Evolutionary conservation across 2,329 filamentous ascomycete species (phyloP), one percentile per base, ranked within the genome.

Genomic region (Cercospora sp.): DNA sequence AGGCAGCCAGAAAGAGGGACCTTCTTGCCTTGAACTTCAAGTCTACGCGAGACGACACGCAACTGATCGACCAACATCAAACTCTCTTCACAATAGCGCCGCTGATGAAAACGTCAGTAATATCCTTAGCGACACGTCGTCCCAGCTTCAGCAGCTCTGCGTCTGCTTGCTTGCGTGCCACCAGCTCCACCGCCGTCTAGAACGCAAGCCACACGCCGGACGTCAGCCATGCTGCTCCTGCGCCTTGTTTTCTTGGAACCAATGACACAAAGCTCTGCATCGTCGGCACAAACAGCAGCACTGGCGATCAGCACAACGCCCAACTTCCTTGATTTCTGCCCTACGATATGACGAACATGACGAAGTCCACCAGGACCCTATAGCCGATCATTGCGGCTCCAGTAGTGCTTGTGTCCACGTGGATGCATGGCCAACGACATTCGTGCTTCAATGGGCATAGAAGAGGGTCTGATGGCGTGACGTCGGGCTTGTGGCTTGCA

Each of bases 401-500:
- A 45, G 28, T 45, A 16, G 3, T 57, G 62, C 62, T 57, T 58
- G 62, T 64, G 62, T 55, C 42, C 60, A 33, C 42, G 42, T 63
- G 60, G 45, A 33, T 33, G 39, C 36, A n/a, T 39, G 36, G 36
- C 16, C 16, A 8, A 39, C 36, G 36, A 39, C 16, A 3, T 39
- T 30, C 28, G 20, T 63, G 48, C 23, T 48, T 20, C 42, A 12
- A 48, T 48, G n/a, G 18, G 18, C 42, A 12, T 20, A 5, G 42
- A 48, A 20, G n/a, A 31, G 20, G 20, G 23, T 36, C 18, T 6
- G 13, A 57, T 48, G 31, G 51, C 42, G 63, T 60, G 39, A 65
- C 55, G 63, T 60, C 36, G 42, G 5, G 55, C 88, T 70, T 10
- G n/a, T 51, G 91, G 28, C 36, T 23, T 39, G 63, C 28, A 60